Percentiles rank a stretch among this genome's conserved stretches.
These are phyloP conservation scores for Geotrichum histeridarum DNA, from an alignment of 1,139 yeast genomes.

Conservation along the genomic window DNA sequence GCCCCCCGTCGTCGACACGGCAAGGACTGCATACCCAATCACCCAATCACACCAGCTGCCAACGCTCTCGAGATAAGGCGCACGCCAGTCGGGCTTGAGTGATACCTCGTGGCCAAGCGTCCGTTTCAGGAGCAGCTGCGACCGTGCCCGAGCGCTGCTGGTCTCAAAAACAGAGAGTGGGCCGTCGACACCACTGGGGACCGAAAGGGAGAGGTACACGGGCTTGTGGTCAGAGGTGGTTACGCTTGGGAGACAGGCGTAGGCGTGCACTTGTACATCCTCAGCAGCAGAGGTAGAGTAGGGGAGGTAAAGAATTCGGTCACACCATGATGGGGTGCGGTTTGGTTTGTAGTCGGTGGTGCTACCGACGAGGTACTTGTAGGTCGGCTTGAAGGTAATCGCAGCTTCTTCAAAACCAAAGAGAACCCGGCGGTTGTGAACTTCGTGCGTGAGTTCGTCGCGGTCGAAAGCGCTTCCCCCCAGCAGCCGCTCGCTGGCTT, in stretches of 20 bases:
- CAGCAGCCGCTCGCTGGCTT: constrained; percentile 2
- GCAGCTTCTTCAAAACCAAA: constrained; percentile 60
- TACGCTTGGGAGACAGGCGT: constrained; percentile 46
- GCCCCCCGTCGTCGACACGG: constrained; percentile 24
- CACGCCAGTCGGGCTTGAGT: constrained; percentile 19
- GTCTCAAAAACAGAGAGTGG: neutral
- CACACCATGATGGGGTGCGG: constrained; percentile 86
- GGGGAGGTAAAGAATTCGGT: constrained; percentile 59
- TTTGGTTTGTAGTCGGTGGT: constrained; percentile 47
- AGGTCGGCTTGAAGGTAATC: constrained; percentile 67
- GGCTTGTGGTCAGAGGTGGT: constrained; percentile 44
- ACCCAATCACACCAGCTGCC: constrained; percentile 25
- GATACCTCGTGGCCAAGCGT: constrained; percentile 9
- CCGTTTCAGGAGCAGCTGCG: neutral
- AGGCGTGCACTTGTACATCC: constrained; percentile 31
- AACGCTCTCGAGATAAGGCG: constrained; percentile 9
- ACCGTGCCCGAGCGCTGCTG: neutral
- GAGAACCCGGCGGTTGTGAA: constrained; percentile 46
- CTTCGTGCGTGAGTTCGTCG: constrained; percentile 58
- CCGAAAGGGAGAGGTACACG: constrained; percentile 43
- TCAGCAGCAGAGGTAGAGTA: constrained; percentile 33
- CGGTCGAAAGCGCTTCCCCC: neutral
- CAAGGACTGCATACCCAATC: constrained; percentile 27
- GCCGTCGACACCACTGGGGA: constrained; percentile 35
- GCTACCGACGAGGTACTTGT: constrained; percentile 52